Base-by-base conservation (phyloP, 257 asterid species). In the Salvia splendens region DNA sequence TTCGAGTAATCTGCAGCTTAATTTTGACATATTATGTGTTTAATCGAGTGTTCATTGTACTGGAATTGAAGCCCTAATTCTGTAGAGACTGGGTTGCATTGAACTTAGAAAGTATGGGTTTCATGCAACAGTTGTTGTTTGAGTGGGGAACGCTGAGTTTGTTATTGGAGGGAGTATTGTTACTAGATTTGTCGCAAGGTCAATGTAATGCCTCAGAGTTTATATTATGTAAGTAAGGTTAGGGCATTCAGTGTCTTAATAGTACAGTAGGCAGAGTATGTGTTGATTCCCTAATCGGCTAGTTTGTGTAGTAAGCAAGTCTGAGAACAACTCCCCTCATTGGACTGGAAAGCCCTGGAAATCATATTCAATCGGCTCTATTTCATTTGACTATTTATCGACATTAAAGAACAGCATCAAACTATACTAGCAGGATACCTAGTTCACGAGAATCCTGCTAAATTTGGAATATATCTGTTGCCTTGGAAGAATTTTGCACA, bases 271-370 rank as follows among this genome's bases (percentile, higher is more conserved):
- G 41, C 56, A 5, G 8, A 10, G 16, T 59, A 24, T 55, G 64
- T 42, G 64, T 58, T 69, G 35, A 30, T 52, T 70, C n/a, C 33
- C 9, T 10, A 54, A 7, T 63, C 55, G 8, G n/a, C 33, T 71
- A 53, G 55, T 52, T 41, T 70, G 12, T 50, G 62, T 32, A 11
- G n/a, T 16, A 52, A 70, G 30, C 15, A 24, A 17, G 24, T 17
- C 38, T 8, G 15, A 48, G 43, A 49, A 36, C 14, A 24, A 14
- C 51, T 48, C 46, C 14, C 41, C 17, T 38, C n/a, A 12, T 17
- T 8, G 40, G 50, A 62, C 36, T 12, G 24, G 65, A 43, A 62
- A 61, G 5, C 9, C 65, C 42, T 42, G 30, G 56, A 12, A 43
- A 42, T 12, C 38, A 64, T 46, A 9, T 46, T 46, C 28, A 63